Evolutionary conservation across 2,329 filamentous ascomycete genomes (phyloP), one percentile per base, ranked within the genome.

Genomic region (Arthrobotrys conoides): DNA sequence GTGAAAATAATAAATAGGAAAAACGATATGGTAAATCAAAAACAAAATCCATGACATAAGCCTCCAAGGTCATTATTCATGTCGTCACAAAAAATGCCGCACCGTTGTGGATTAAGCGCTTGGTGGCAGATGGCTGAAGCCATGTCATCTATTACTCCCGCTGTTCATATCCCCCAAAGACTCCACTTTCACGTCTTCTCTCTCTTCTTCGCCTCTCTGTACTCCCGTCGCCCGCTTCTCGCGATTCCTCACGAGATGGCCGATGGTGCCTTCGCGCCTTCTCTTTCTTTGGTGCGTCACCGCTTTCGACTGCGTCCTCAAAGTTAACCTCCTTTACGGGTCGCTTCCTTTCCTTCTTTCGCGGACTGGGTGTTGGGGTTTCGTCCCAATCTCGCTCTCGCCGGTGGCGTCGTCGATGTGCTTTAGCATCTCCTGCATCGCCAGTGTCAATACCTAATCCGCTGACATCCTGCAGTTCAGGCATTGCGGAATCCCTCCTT

Each of bases 231-330:
- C 65, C 72, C 53, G 71, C 73, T 24, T 71, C 72, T 9, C 53
- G 59, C 22, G 73, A 68, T 38, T 77, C 73, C 3, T 77, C 67
- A 55, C 67, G 67, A 14, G 67, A 38, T 3, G 67, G 53, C 14
- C 73, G 73, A 22, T 76, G 65, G 20, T 73, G 70, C 48, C 73
- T 59, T 44, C 61, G 68, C 18, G 73, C 67, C 30, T 71, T 77
- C 36, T 77, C 73, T 41, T 67, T 71, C 67, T 77, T 77, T 14
- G 57, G 67, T 4, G 73, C 73, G 38, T 77, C 73, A 20, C 73
- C 73, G 22, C 73, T 77, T 48, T 77, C 73, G 20, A 77, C 73
- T 24, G 73, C 73, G 30, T 77, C 73, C 57, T 77, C 73, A 68
- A 77, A 77, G 46, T 77, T 77, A 33, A 76, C 72, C 22, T 76